Conservation (phyloP, 2,329 filamentous ascomycete species). For the Leptographium flavum region DNA sequence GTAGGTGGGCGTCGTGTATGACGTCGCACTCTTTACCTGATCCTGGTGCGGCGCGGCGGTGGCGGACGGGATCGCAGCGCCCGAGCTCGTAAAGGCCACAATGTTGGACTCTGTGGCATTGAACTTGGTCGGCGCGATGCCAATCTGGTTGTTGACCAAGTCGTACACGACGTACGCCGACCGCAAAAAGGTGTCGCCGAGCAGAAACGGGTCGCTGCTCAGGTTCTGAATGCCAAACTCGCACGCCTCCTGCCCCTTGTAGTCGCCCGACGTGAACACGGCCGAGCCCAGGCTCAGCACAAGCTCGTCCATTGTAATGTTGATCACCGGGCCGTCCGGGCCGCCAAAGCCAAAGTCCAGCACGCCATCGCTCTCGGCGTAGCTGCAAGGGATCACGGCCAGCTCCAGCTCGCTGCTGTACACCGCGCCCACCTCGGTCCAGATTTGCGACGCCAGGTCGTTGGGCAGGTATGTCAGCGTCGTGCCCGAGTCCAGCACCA, state of each 20-base stretch:
- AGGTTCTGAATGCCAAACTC: constrained; percentile 43
- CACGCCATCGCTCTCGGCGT: constrained; percentile 27
- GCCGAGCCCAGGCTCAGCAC: constrained; percentile 28
- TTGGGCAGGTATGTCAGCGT: constrained; percentile 56
- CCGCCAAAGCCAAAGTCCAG: constrained; percentile 42
- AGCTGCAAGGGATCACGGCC: constrained; percentile 36
- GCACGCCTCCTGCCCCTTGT: constrained; percentile 32
- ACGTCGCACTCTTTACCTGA: constrained; percentile 15
- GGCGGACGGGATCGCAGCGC: constrained; percentile 35
- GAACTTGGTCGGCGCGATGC: constrained; percentile 39
- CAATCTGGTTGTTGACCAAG: constrained; percentile 41
- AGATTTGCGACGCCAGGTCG: constrained; percentile 37
- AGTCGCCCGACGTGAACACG: constrained; percentile 24
- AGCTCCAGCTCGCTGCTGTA: constrained; percentile 23
- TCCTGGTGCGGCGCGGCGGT: constrained; percentile 27
- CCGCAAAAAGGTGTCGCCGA: constrained; percentile 44
- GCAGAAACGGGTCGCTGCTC: constrained; percentile 26
- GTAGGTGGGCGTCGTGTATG: constrained; percentile 18
- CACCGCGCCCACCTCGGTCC: constrained; percentile 38
- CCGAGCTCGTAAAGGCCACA: constrained; percentile 32
- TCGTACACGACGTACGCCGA: constrained; percentile 49
- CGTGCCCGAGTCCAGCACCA: constrained; percentile 63
- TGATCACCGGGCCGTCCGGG: constrained; percentile 31
- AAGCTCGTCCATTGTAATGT: constrained; percentile 40
- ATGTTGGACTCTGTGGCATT: constrained; percentile 36